Evolutionary conservation across 1,284 basidiomycete species (phyloP).

Genomic region (Ustilago lituana): DNA sequence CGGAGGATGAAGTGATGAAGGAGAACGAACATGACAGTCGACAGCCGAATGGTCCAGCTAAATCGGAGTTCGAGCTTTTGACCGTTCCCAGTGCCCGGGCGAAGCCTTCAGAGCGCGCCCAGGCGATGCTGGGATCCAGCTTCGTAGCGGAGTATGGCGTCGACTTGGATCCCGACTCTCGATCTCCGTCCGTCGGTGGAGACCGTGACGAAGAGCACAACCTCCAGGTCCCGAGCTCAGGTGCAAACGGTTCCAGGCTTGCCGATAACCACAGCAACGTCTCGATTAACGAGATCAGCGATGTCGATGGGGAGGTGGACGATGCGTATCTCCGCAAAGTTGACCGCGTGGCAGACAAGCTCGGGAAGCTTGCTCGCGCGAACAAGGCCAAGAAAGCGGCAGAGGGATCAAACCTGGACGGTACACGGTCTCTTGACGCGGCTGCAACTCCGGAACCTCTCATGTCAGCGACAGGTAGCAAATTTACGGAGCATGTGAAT

Average conservation of each 20-base stretch:
- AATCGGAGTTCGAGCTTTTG: slow-evolving; percentile 27
- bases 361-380: slow-evolving; percentile 32
- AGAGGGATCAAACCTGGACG: not conserved
- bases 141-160: slow-evolving; percentile 38
- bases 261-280: slow-evolving; percentile 20
- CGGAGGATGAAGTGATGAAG: slow-evolving; percentile 23
- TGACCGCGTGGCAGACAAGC: slow-evolving; percentile 47
- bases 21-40: slow-evolving; percentile 1
- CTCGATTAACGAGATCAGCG: slow-evolving; percentile 35
- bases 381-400: slow-evolving; percentile 2
- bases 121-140: slow-evolving; percentile 40
- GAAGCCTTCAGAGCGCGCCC: slow-evolving; percentile 34
- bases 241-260: not conserved
- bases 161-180: slow-evolving; percentile 23
- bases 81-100: not conserved
- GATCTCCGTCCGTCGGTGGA: slow-evolving; percentile 7
- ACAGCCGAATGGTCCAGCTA: not conserved
- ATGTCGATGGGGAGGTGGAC: slow-evolving; percentile 40
- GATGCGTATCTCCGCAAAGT: slow-evolving; percentile 41
- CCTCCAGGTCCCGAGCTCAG: slow-evolving; percentile 2
- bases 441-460: slow-evolving; percentile 11
- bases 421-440: not conserved
- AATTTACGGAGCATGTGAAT: slow-evolving; percentile 26
- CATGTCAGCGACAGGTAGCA: slow-evolving; percentile 15
- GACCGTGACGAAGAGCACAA: slow-evolving; percentile 12